phyloP scores from a whole-genome alignment of 768 basidiomycete species.

The Dacryopinax spathularia region DNA sequence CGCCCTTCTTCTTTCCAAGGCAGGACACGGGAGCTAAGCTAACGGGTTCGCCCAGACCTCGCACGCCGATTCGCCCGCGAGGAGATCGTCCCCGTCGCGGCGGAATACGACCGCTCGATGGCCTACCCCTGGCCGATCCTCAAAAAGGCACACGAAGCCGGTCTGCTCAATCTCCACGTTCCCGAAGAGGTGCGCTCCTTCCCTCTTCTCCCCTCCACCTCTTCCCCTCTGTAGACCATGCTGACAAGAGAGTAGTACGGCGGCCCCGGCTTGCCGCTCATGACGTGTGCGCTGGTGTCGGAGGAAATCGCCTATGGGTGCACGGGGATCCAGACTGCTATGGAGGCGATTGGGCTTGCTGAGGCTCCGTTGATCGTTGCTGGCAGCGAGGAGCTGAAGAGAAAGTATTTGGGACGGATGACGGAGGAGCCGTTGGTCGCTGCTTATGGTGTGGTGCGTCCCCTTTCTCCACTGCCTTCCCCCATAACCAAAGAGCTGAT shows the following conservation, averaged over 20 bases:
- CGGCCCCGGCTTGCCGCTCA: slow-evolving; percentile 23
- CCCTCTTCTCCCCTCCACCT: neutral
- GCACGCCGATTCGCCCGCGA: slow-evolving; percentile 19
- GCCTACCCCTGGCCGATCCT: slow-evolving; percentile 27
- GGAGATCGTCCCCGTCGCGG: slow-evolving; percentile 24
- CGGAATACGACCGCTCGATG: slow-evolving; percentile 26
- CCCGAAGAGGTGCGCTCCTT: slow-evolving; percentile 21
- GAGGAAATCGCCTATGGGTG: slow-evolving; percentile 25
- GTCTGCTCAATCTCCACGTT: slow-evolving; percentile 27
- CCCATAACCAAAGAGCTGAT: neutral
- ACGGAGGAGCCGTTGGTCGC: slow-evolving; percentile 27
- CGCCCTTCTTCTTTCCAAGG: neutral
- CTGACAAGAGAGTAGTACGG: slow-evolving; percentile 18
- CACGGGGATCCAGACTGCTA: slow-evolving; percentile 25
- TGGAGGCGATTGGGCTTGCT: slow-evolving; percentile 27
- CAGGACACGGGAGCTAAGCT: neutral
- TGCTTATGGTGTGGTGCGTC: slow-evolving; percentile 22
- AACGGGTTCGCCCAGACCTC: slow-evolving; percentile 15
- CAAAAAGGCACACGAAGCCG: slow-evolving; percentile 25
- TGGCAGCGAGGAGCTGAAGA: slow-evolving; percentile 24
- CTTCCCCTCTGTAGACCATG: neutral
- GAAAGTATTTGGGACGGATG: slow-evolving; percentile 27
- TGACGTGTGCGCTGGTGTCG: slow-evolving; percentile 24
- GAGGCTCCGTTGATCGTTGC: slow-evolving; percentile 25
- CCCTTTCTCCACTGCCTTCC: neutral